Conservation (phyloP, 768 basidiomycete species). For the Rhodotorula graminis region DNA sequence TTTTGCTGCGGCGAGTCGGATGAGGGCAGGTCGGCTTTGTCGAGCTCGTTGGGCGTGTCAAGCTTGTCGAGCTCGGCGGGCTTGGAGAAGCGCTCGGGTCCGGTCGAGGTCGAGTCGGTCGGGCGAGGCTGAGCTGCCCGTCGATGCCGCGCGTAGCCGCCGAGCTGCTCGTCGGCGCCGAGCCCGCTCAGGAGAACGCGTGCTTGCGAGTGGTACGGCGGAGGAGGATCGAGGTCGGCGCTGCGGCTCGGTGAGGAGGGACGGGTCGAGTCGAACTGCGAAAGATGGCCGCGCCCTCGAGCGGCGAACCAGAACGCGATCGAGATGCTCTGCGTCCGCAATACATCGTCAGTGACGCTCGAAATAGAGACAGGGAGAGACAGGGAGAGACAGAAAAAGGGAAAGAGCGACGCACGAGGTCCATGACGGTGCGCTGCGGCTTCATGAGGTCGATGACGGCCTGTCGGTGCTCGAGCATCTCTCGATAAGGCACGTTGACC, state of each 20-base stretch:
- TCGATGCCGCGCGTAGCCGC: conserved; percentile 86
- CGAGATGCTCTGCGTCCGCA: conserved; percentile 74
- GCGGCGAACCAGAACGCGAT: conserved; percentile 91
- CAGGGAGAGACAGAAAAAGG: background rate
- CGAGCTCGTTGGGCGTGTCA: too few relatives aligned
- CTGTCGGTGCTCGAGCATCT: conserved; percentile 56
- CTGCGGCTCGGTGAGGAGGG: background rate
- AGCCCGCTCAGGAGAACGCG: conserved; percentile 82
- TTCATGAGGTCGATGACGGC: conserved; percentile 67
- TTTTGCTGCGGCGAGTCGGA: background rate
- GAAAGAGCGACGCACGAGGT: conserved; percentile 59
- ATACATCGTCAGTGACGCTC: background rate
- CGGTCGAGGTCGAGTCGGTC: background rate
- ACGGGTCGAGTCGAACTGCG: conserved; percentile 19
- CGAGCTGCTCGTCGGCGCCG: conserved; percentile 91
- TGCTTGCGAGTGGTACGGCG: conserved; percentile 66
- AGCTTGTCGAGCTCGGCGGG: too few relatives aligned
- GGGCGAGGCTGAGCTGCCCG: conserved; percentile 56
- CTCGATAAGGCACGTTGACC: conserved; percentile 75
- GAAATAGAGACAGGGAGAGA: background rate
- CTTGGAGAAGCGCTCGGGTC: background rate
- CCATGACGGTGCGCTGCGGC: conserved; percentile 79
- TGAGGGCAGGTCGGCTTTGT: background rate
- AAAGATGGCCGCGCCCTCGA: conserved; percentile 58
- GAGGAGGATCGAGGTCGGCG: conserved; percentile 44